Conservation (phyloP, 176 grass and related monocot species). For the Hordeum vulgare region MorexV3_pseudomolecules_assembly NC_058521.1:106536348-106536847, state of each 20-base stretch:
- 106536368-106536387: background rate
- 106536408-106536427: background rate
- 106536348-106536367: background rate
- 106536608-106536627: background rate
- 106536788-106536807: background rate
- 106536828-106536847: background rate
- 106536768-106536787: background rate
- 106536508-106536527: no score
- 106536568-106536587: background rate
- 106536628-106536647: background rate
- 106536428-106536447: background rate
- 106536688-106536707: background rate
- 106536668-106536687: background rate
- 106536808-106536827: background rate
- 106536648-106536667: background rate
- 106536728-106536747: background rate
- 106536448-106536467: background rate
- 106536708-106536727: background rate
- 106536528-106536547: background rate
- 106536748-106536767: background rate
- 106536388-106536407: background rate
- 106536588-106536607: background rate
- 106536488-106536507: background rate
- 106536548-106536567: background rate
- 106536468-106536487: background rate